Evolutionary conservation across 2,329 filamentous ascomycete species (phyloP).

Genomic region (Cladosporium sp.): DNA sequence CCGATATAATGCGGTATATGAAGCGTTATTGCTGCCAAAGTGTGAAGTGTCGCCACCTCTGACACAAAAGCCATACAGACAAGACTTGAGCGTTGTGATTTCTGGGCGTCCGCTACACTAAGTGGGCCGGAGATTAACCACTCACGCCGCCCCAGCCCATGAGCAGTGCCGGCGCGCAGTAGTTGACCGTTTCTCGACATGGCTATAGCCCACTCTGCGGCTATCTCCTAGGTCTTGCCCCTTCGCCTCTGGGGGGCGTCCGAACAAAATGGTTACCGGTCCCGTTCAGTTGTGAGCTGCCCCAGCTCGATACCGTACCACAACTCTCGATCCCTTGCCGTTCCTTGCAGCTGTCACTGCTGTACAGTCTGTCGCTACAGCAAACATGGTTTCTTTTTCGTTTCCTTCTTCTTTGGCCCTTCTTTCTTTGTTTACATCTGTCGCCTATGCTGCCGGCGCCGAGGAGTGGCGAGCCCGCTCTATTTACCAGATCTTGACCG

Average conservation of each 20-base stretch:
- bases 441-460: conserved; percentile 7
- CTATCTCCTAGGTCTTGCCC: conserved; percentile 9
- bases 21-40: too few species aligned
- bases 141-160: neutral
- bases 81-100: conserved; percentile 5
- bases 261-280: conserved; percentile 9
- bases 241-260: neutral
- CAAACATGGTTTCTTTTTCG: conserved; percentile 10
- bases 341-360: conserved; percentile 11
- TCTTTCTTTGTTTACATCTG: conserved; percentile 3
- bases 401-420: conserved; percentile 8
- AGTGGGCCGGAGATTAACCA: conserved; percentile 12
- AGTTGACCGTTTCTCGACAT: conserved; percentile 2
- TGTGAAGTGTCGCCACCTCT: too few species aligned
- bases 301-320: neutral
- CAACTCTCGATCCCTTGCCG: conserved; percentile 4
- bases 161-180: neutral
- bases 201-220: conserved; percentile 8
- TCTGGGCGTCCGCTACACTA: conserved; percentile 1
- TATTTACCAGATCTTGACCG: conserved; percentile 58
- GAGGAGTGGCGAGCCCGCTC: conserved; percentile 36
- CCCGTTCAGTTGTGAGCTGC: neutral
- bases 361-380: conserved; percentile 9
- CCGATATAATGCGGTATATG: too few species aligned
- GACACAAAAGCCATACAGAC: neutral